Conservation (phyloP, 306 rosid species). For the Medicago arabica region DNA sequence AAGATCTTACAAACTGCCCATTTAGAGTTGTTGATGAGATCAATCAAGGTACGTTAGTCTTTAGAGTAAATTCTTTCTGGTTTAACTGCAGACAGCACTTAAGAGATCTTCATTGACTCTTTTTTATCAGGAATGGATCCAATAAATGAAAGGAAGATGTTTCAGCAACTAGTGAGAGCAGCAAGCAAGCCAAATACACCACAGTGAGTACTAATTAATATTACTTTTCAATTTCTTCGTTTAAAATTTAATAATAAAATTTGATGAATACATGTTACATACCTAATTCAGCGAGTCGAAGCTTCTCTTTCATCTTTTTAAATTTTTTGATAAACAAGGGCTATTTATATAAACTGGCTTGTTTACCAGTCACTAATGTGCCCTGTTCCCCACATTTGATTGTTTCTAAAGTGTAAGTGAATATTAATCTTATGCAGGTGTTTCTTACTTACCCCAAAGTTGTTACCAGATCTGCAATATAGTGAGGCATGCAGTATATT, state of each 20-base stretch:
- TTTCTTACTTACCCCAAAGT: constrained; percentile 91
- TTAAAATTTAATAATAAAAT: constrained; percentile 23
- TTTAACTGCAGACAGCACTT: constrained; percentile 24
- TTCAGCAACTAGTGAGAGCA: constrained; percentile 97
- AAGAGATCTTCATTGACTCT: constrained; percentile 28
- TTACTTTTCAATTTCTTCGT: constrained; percentile 19
- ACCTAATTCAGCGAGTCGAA: not conserved
- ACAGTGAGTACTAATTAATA: constrained; percentile 64
- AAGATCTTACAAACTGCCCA: constrained; percentile 95
- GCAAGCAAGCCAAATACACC: constrained; percentile 96
- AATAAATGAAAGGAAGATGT: constrained; percentile 96
- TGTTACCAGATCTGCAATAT: constrained; percentile 85
- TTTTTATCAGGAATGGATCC: constrained; percentile 90
- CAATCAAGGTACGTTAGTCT: constrained; percentile 76
- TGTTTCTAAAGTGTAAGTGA: constrained; percentile 18
- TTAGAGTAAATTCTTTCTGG: constrained; percentile 28
- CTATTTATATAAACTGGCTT: not conserved
- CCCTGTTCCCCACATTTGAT: constrained; percentile 2
- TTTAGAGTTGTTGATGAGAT: constrained; percentile 98
- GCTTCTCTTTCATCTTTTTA: not conserved
- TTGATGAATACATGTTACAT: not conserved
- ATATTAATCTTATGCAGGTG: constrained; percentile 65
- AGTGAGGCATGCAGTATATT: constrained; percentile 88
- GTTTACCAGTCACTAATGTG: not conserved
- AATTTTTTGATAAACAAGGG: constrained; percentile 29